A percentile compares a stretch with the other conserved stretches of the same genome.
Evolutionary conservation across 2,329 filamentous ascomycete genomes (phyloP).

Genomic region (Colletotrichum euphorbiae): DNA sequence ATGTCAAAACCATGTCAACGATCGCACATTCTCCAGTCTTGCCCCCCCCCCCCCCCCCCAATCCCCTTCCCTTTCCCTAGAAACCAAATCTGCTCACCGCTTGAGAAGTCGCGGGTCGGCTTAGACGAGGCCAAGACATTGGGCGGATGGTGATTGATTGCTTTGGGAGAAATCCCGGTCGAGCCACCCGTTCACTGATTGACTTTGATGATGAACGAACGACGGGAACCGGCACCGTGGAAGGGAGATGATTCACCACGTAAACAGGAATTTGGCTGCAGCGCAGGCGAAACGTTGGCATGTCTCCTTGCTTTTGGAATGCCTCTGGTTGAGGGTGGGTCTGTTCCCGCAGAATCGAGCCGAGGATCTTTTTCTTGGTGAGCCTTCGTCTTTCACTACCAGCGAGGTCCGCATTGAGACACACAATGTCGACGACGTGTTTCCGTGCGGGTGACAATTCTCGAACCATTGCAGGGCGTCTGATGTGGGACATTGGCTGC

Average conservation of each 20-base stretch:
- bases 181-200: slow-evolving; percentile 20
- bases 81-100: neutral
- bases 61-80: neutral
- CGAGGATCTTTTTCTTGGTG: neutral
- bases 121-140: slow-evolving; percentile 22
- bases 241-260: neutral
- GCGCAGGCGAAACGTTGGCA: slow-evolving; percentile 35
- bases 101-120: neutral
- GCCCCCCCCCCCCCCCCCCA: no score
- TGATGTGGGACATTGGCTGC: slow-evolving; percentile 17
- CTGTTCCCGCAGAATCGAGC: slow-evolving; percentile 1
- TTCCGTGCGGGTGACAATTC: slow-evolving; percentile 3
- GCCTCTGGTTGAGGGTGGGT: slow-evolving; percentile 15
- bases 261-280: slow-evolving; percentile 15
- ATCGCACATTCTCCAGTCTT: slow-evolving; percentile 25
- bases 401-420: slow-evolving; percentile 9
- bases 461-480: slow-evolving; percentile 15
- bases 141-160: slow-evolving; percentile 6
- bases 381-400: neutral
- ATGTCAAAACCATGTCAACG: slow-evolving; percentile 19
- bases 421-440: neutral
- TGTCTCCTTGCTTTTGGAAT: slow-evolving; percentile 29
- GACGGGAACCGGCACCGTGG: neutral
- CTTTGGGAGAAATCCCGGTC: neutral
- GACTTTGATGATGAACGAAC: slow-evolving; percentile 26